Evolutionary conservation across 108 stramenopile species (phyloP).

Genomic region (Cyclostephanos invisitatus): DNA sequence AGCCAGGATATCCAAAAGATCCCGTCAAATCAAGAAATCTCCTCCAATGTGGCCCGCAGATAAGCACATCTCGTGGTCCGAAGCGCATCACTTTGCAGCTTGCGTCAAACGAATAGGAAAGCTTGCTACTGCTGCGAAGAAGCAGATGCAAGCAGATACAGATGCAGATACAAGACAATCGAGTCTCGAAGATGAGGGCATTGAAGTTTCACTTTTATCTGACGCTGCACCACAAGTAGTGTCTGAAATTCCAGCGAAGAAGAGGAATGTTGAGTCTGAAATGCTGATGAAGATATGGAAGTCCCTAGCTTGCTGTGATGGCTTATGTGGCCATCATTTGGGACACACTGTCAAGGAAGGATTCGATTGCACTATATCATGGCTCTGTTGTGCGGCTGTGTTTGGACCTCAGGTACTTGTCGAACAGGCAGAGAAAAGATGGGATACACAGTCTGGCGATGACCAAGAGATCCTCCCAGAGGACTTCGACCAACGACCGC

Average conservation of each 20-base stretch:
- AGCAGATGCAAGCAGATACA: conserved; percentile 15
- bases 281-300: conserved; percentile 63
- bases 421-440: conserved; percentile 60
- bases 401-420: conserved; percentile 71
- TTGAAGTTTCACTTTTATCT: conserved; percentile 43
- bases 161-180: conserved; percentile 14
- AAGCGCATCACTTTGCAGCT: conserved; percentile 87
- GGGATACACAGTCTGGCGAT: conserved; percentile 10
- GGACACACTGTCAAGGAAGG: conserved; percentile 77
- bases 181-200: conserved; percentile 43
- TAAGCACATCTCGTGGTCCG: conserved; percentile 67
- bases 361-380: conserved; percentile 74
- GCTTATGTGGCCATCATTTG: conserved; percentile 71
- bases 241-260: not conserved
- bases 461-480: conserved; percentile 28
- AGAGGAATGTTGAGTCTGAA: conserved; percentile 1
- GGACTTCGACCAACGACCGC: conserved; percentile 76
- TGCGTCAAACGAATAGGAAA: conserved; percentile 82
- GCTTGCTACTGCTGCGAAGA: conserved; percentile 62
- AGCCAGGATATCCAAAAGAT: conserved; percentile 10
- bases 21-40: conserved; percentile 14
- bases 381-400: conserved; percentile 65
- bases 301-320: conserved; percentile 75
- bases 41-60: conserved; percentile 84
- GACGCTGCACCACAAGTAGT: conserved; percentile 14